These are phyloP conservation scores for Pyrenula aspistea DNA, from an alignment of 495 filamentous ascomycete species.

Conservation along the genomic window DNA sequence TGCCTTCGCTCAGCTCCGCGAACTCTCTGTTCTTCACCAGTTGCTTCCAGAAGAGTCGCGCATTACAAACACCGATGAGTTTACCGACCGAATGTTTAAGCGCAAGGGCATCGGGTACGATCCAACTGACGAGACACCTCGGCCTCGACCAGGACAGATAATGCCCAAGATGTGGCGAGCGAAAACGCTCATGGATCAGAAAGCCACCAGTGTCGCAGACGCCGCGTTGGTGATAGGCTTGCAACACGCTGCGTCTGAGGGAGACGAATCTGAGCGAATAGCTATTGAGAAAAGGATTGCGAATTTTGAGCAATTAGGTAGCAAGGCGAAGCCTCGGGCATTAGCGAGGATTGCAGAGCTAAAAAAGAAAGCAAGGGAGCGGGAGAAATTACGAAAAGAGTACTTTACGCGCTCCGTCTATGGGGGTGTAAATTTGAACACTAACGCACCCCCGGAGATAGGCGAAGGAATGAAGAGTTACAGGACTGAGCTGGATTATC, in stretches of 20 bases:
- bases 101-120: conserved; percentile 15
- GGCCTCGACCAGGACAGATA: conserved; percentile 17
- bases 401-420: not conserved
- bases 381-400: not conserved
- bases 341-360: not conserved
- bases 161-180: conserved; percentile 46
- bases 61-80: conserved; percentile 33
- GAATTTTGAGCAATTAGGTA: not conserved
- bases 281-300: not conserved
- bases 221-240: conserved; percentile 63
- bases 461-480: not conserved
- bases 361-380: not conserved
- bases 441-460: not conserved
- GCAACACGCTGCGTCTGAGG: conserved; percentile 13
- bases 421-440: not conserved
- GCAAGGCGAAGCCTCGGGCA: not conserved
- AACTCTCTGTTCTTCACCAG: conserved; percentile 48
- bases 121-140: not conserved
- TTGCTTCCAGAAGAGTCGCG: conserved; percentile 30
- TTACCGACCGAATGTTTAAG: conserved; percentile 50
- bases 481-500: not conserved
- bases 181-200: conserved; percentile 67
- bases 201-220: conserved; percentile 79
- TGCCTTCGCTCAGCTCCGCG: conserved; percentile 70
- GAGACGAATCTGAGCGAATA: not conserved